Base-by-base conservation (phyloP, 805 yeast species). In the Suhomyces sp. region DNA sequence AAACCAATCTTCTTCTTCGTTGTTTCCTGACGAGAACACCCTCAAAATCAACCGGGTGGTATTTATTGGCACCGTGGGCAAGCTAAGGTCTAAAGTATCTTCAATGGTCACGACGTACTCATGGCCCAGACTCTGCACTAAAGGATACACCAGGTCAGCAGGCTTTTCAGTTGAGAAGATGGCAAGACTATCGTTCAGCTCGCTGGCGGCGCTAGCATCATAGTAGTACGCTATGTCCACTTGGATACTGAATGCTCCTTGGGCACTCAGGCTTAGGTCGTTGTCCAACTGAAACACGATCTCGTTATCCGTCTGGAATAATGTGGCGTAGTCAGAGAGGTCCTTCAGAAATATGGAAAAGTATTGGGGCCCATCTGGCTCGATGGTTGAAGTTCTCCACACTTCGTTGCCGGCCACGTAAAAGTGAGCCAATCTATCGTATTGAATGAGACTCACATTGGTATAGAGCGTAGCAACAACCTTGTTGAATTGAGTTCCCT, bases 1-100 rank as follows among this genome's bases (percentile, higher is more conserved):
- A 66, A 85, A 90, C 96, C 96, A 90, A 61, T 87, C 87, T 65
- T 90, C 96, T 68, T 90, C 97, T 31, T 80, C 83, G 3, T 85
- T 86, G 60, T 86, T 88, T 2, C 94, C 96, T 17, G 88, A 81
- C 9, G 87, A 82, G 57, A 82, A 84, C 4, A 90, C 65, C 9
- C 86, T 78, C 31, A 89, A 64, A 53, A 71, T 72, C 47, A 84
- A 83, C 54, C 84, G 76, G 2, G 90, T 83, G 5, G 90, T 84
- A 61, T 86, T 85, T 23, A 68, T 61, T 2, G 79, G 60, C 29
- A 87, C 66, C 13, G 61, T 60, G 3, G 90, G 84, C 24, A 38
- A 38, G 15, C 3, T 17, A 9, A 38, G 24, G 7, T 38, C 96
- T 96, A 90, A 61, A 88, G 87, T 65, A 90, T 73, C 70, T 24